Conservation (phyloP, 1,284 basidiomycete species). For the Fomitopsis pinicola region DNA sequence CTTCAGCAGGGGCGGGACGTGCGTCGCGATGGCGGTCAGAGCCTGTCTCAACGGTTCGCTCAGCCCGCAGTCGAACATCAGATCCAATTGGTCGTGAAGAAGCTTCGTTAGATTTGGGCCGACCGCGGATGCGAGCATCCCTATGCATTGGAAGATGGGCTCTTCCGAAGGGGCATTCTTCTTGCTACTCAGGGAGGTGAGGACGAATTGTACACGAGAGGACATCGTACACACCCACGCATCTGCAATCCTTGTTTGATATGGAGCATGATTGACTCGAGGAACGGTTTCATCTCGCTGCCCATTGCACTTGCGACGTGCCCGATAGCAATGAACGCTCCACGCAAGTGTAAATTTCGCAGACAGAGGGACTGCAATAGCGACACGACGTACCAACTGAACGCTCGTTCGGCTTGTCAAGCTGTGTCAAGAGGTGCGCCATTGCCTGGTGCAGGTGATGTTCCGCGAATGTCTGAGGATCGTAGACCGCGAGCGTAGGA, state of each 20-base stretch:
- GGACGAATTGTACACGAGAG: slow-evolving; percentile 8
- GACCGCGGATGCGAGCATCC: slow-evolving; percentile 93
- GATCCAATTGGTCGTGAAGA: slow-evolving; percentile 93
- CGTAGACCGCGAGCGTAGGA: slow-evolving; percentile 91
- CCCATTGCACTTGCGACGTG: slow-evolving; percentile 91
- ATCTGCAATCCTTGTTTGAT: slow-evolving; percentile 87
- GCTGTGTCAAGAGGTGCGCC: slow-evolving; percentile 83
- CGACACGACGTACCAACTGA: slow-evolving; percentile 63
- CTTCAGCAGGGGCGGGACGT: slow-evolving; percentile 88
- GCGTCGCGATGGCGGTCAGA: slow-evolving; percentile 80
- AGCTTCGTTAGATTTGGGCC: slow-evolving; percentile 95
- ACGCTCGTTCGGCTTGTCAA: slow-evolving; percentile 88
- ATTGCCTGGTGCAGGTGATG: slow-evolving; percentile 90
- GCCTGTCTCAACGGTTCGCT: slow-evolving; percentile 89
- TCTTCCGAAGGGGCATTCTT: slow-evolving; percentile 94
- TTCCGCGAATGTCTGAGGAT: slow-evolving; percentile 86
- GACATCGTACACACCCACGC: slow-evolving; percentile 58
- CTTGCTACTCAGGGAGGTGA: slow-evolving; percentile 46
- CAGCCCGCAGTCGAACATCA: slow-evolving; percentile 95
- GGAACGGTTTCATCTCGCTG: slow-evolving; percentile 93
- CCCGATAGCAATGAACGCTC: slow-evolving; percentile 95
- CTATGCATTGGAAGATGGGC: slow-evolving; percentile 97
- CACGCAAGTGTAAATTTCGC: slow-evolving; percentile 4
- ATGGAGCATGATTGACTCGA: slow-evolving; percentile 88
- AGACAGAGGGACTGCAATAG: neutral